Percentiles rank a stretch among this genome's conserved stretches.
Conservation (phyloP, 2,329 filamentous ascomycete species). For the Colletotrichum nymphaeae region DNA sequence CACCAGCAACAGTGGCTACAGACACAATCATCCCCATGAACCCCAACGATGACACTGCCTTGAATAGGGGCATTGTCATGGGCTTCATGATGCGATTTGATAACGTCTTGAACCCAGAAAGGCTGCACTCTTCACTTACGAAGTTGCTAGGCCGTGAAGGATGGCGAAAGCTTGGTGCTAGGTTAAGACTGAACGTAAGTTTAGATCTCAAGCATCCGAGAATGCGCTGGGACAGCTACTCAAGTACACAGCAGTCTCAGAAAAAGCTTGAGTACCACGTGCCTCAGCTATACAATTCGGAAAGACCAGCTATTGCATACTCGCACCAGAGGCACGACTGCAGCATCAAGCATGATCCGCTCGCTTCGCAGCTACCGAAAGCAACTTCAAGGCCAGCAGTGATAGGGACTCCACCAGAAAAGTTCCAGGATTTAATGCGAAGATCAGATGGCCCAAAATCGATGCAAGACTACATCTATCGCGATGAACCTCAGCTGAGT, state of each 20-base stretch:
- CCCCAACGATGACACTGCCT: conserved; percentile 42
- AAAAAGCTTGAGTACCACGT: not conserved
- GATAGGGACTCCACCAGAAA: not conserved
- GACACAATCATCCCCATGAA: conserved; percentile 45
- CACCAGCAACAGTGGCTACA: conserved; percentile 13
- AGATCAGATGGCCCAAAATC: conserved; percentile 31
- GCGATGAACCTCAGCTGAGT: conserved; percentile 57
- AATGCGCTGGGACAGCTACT: not conserved
- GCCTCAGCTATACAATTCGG: not conserved
- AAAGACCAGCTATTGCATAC: not conserved
- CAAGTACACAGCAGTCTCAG: not conserved
- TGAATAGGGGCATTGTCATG: conserved; percentile 40
- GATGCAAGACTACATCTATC: conserved; percentile 51
- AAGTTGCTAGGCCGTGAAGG: conserved; percentile 35
- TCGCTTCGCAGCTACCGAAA: not conserved
- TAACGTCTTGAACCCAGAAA: conserved; percentile 40
- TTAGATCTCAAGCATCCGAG: no score
- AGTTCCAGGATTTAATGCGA: conserved; percentile 32
- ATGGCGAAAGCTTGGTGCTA: conserved; percentile 41
- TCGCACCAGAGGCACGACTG: not conserved
- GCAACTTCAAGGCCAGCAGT: conserved; percentile 13
- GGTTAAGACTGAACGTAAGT: conserved; percentile 39
- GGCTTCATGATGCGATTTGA: conserved; percentile 45
- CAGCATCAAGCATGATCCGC: not conserved
- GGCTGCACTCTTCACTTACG: conserved; percentile 36